Conservation (phyloP, 2,329 filamentous ascomycete species). For the Penicillium oxalicum region DNA sequence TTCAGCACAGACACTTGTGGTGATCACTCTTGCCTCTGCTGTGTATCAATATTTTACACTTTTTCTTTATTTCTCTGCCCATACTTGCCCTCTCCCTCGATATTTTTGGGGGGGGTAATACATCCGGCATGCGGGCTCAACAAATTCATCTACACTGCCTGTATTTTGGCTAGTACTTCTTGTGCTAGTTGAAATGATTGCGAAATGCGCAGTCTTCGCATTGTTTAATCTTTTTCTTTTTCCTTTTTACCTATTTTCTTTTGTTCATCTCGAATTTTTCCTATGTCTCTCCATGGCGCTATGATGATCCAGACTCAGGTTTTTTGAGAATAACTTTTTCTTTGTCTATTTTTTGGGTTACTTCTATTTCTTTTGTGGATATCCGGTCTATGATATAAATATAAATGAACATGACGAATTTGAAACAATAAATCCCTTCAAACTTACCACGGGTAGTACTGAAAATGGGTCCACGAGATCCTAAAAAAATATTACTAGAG, state of each 20-base stretch:
- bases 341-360: neutral
- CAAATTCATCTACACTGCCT: too few species aligned
- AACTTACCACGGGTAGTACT: neutral
- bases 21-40: conserved; percentile 27
- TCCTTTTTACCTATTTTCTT: conserved; percentile 6
- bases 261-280: neutral
- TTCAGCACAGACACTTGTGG: conserved; percentile 3
- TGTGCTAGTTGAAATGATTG: too few species aligned
- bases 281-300: conserved; percentile 7
- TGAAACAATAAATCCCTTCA: neutral
- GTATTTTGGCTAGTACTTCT: too few species aligned
- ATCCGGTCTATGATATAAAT: conserved; percentile 18
- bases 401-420: conserved; percentile 4
- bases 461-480: neutral
- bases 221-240: neutral
- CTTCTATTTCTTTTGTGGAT: conserved; percentile 14
- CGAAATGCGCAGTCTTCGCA: conserved; percentile 11
- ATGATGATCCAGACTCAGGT: conserved; percentile 14
- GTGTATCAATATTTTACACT: conserved; percentile 22
- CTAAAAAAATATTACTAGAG: too few species aligned
- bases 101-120: neutral
- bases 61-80: neutral
- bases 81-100: neutral
- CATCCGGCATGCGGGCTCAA: neutral
- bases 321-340: conserved; percentile 6